Base-by-base conservation (phyloP, 495 filamentous ascomycete species). In the Aspergillus cristatus region DNA sequence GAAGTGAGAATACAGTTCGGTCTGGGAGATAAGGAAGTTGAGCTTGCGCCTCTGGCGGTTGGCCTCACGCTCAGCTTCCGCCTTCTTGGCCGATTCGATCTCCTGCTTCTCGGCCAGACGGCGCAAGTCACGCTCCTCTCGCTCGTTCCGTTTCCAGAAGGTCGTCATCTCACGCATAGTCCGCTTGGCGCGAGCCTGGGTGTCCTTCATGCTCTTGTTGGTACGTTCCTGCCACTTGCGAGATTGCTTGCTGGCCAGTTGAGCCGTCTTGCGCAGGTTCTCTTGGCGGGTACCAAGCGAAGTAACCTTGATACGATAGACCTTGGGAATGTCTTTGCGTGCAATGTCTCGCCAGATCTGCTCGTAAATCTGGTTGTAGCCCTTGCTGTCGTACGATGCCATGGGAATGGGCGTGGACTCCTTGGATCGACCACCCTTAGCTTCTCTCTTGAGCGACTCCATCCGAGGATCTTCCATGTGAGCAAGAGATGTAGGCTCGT, bases 141-240 rank as follows among this genome's bases (percentile, higher is more conserved):
- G 78, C 63, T 99, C 91, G 60, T 99, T 99, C 34, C 89, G 82
- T 58, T 97, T 97, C 91, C 91, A 99, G 78, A 97, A 99, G 18
- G 82, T 76, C 79, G 96, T 91, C 91, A 99, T 99, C 64, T 99
- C 91, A 47, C 91, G 79, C 91, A 99, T 99, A 37, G 85, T 88
- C 33, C 91, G 79, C 70, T 99, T 99, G 14, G 91, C 93, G 14
- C 93, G 79, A 28, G 93, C 91, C 47, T 97, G 93, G 1, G 91
- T 84, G 58, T 99, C 91, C 62, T 99, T 99, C 51, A 81, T 84
- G 50, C 88, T 91, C 72, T 99, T 99, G 68, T 97, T 99, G 26
- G 91, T 97, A 26, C 85, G 81, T 32, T 89, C 79, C 54, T 99
- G 94, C 91, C 91, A 99, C 48, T 93, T 72, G 47, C 89, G 84